phyloP scores from a whole-genome alignment of 1,284 basidiomycete genomes.

The Pterulicium gracile region DNA sequence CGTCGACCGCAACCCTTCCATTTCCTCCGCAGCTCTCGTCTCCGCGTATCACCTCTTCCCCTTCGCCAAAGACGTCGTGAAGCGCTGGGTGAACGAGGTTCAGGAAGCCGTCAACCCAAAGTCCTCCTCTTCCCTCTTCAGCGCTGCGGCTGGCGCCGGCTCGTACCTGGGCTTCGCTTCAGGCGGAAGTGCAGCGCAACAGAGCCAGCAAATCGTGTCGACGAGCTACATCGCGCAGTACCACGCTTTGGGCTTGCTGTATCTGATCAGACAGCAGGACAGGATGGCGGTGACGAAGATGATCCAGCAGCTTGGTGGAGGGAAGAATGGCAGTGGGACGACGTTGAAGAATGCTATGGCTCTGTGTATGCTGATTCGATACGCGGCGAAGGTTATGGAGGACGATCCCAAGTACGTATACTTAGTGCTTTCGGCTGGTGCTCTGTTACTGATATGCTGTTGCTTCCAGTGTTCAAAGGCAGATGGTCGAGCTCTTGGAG shows the following conservation, averaged over 20 bases:
- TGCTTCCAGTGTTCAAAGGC: conserved; percentile 64
- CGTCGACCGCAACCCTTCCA: conserved; percentile 93
- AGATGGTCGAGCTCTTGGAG: conserved; percentile 92
- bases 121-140: conserved; percentile 61
- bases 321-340: conserved; percentile 73
- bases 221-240: conserved; percentile 95
- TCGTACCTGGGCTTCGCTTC: conserved; percentile 58
- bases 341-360: conserved; percentile 94
- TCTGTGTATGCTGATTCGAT: conserved; percentile 98
- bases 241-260: conserved; percentile 91
- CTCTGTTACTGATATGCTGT: conserved; percentile 3
- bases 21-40: conserved; percentile 92
- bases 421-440: conserved; percentile 3
- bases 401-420: conserved; percentile 88
- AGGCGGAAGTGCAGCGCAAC: conserved; percentile 32
- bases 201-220: conserved; percentile 72
- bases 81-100: conserved; percentile 97
- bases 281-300: conserved; percentile 99
- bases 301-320: conserved; percentile 93
- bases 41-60: conserved; percentile 97
- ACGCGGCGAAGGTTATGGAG: conserved; percentile 95
- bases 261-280: conserved; percentile 94
- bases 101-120: conserved; percentile 95
- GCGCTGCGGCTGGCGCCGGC: conserved; percentile 34
- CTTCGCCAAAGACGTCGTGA: conserved; percentile 88